phyloP scores from a whole-genome alignment of 192 early-diverging fungal genomes.

The Coemansia sp. region DNA sequence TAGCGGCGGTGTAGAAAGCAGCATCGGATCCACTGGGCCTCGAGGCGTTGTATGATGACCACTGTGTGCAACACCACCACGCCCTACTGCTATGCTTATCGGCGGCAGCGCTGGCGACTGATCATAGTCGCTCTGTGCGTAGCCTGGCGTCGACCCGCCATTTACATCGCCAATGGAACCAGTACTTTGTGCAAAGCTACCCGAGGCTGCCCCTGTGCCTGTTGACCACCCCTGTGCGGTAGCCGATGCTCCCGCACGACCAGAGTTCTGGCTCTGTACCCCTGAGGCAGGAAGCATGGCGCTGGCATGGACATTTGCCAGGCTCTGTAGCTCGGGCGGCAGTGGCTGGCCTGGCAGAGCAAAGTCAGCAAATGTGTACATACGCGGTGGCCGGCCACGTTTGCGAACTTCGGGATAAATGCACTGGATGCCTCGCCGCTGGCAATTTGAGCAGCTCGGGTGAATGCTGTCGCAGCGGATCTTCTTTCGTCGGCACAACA shows the following conservation, averaged over 20 bases:
- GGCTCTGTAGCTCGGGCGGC: conserved; percentile 43
- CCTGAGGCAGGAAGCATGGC: conserved; percentile 21
- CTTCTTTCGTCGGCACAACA: conserved; percentile 54
- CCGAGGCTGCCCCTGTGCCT: neutral
- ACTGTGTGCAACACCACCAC: neutral
- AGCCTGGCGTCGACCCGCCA: conserved; percentile 12
- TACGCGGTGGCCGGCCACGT: conserved; percentile 50
- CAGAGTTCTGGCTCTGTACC: neutral
- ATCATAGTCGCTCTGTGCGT: conserved; percentile 19
- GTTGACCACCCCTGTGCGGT: conserved; percentile 13
- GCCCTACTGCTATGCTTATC: conserved; percentile 29
- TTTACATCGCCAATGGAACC: conserved; percentile 14
- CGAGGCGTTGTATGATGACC: conserved; percentile 10
- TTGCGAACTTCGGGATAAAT: conserved; percentile 54
- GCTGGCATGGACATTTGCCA: conserved; percentile 40
- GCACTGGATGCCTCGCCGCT: conserved; percentile 50
- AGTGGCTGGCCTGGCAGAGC: conserved; percentile 46
- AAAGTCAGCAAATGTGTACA: conserved; percentile 55
- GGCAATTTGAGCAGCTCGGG: conserved; percentile 52
- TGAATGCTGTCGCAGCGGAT: conserved; percentile 50
- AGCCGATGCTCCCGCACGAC: neutral
- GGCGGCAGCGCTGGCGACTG: conserved; percentile 36
- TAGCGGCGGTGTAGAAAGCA: conserved; percentile 35
- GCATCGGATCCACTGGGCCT: conserved; percentile 28
- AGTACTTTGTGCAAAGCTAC: conserved; percentile 2